phyloP scores from a whole-genome alignment of 495 filamentous ascomycete species.

The Neurospora intermedia region DNA sequence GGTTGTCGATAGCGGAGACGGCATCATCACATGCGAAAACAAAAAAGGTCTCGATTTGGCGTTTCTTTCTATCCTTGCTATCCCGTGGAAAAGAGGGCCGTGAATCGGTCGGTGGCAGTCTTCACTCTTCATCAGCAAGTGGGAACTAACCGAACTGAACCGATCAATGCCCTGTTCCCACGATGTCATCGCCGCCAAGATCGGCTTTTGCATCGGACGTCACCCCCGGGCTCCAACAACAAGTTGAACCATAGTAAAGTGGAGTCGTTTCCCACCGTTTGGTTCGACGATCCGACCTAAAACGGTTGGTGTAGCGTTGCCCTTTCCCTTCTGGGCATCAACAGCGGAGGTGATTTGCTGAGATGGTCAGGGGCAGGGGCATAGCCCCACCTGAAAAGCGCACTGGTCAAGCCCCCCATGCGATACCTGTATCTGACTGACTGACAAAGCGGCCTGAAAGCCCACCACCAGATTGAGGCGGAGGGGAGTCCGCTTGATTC shows the following conservation, averaged over 20 bases:
- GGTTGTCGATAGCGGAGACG: neutral
- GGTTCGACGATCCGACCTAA: neutral
- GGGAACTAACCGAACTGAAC: neutral
- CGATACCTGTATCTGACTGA: neutral
- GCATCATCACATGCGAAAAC: neutral
- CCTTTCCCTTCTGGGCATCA: neutral
- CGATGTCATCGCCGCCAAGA: neutral
- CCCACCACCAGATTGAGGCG: neutral
- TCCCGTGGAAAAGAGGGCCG: neutral
- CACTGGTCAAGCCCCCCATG: neutral
- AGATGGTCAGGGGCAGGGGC: too few species aligned
- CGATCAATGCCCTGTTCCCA: neutral
- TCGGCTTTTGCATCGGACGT: neutral
- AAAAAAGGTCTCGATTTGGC: neutral
- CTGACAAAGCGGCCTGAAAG: neutral
- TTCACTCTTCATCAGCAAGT: neutral
- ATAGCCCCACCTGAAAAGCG: neutral
- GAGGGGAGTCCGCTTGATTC: neutral
- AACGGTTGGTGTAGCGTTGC: neutral
- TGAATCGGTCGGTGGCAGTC: neutral
- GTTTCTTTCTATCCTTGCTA: neutral
- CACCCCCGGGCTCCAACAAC: neutral
- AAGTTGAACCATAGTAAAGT: neutral
- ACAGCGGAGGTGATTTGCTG: neutral
- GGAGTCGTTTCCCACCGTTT: neutral